Evolutionary conservation across 495 filamentous ascomycete genomes (phyloP).

Genomic region (Annulohypoxylon maeteangense): DNA sequence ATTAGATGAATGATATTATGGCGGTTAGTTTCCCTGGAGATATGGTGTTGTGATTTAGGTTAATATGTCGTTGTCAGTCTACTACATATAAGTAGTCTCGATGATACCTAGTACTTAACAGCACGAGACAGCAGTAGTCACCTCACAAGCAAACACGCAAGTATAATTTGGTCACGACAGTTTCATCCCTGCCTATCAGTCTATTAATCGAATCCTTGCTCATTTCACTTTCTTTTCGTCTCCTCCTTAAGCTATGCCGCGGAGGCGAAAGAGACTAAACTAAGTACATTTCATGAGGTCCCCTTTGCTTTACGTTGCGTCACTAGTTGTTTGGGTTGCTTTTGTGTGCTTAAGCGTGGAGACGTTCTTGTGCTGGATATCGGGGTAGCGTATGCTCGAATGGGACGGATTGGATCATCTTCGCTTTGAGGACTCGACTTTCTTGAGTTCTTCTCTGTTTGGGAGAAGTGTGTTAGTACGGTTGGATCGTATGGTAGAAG

Average conservation of each 20-base stretch:
- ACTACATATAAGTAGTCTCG: background rate
- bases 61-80: background rate
- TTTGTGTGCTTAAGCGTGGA: background rate
- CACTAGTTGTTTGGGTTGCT: background rate
- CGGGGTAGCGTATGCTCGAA: background rate
- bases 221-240: background rate
- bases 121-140: background rate
- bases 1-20: slow-evolving; percentile 4
- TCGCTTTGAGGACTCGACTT: slow-evolving; percentile 79
- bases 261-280: slow-evolving; percentile 9
- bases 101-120: background rate
- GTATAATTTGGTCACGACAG: slow-evolving; percentile 4
- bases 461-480: slow-evolving; percentile 35
- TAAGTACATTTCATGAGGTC: slow-evolving; percentile 24
- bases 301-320: background rate
- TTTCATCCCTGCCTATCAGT: background rate
- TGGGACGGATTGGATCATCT: slow-evolving; percentile 45
- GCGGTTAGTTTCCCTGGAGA: background rate
- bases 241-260: background rate
- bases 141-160: background rate
- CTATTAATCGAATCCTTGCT: slow-evolving; percentile 22
- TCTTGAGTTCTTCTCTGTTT: slow-evolving; percentile 89
- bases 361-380: background rate
- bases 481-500: background rate
- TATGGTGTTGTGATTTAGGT: background rate